These are phyloP conservation scores for Ciborinia camelliae DNA, from an alignment of 2,329 filamentous ascomycete genomes.

Conservation along the genomic window DNA sequence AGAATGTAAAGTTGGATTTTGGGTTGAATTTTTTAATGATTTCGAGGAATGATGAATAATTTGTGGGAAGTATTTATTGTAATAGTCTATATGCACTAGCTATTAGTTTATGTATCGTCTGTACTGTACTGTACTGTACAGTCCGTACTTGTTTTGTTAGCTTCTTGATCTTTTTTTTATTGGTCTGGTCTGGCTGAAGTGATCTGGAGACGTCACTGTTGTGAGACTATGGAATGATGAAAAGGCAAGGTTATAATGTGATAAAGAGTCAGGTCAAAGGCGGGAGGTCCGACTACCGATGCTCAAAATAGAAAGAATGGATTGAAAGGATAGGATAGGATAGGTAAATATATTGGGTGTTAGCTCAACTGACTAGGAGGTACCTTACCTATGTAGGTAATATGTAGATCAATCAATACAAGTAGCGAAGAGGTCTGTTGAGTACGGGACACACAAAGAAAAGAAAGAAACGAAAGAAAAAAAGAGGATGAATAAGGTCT, in stretches of 20 bases:
- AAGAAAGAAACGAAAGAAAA: background rate
- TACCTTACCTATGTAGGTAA: no score
- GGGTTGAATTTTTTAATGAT: background rate
- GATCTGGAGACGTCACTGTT: constrained; percentile 9
- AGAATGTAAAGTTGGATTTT: constrained; percentile 12
- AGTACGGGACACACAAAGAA: no score
- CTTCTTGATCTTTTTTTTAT: background rate
- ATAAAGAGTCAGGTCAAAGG: no score
- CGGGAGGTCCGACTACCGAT: constrained; percentile 11
- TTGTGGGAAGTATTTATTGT: constrained; percentile 5
- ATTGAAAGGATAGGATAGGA: no score
- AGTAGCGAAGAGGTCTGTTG: no score
- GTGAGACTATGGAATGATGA: constrained; percentile 1
- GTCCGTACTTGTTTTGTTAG: background rate
- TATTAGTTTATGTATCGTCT: no score
- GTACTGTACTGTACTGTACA: no score
- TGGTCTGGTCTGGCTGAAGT: constrained; percentile 2
- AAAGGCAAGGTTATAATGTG: background rate
- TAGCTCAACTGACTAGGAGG: no score
- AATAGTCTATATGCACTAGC: background rate
- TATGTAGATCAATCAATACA: no score
- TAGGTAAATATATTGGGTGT: no score
- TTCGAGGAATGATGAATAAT: constrained; percentile 18
- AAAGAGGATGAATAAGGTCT: no score
- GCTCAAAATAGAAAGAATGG: background rate